A percentile compares a stretch with the other conserved stretches of the same genome.
Conservation (phyloP, 73 alveolate species). For the Paramecium sonneborni region DNA sequence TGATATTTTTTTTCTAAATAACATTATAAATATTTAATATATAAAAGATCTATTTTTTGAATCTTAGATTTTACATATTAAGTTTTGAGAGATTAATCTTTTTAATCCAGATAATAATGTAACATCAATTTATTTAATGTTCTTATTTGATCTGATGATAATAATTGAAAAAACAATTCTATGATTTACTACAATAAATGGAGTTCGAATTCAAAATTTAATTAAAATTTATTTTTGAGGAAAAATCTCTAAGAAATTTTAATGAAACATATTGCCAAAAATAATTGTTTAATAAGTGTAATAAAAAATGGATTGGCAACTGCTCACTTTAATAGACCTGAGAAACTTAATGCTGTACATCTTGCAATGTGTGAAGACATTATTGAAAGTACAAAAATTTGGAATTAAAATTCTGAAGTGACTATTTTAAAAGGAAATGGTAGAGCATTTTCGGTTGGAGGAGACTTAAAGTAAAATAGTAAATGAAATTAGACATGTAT, state of each 20-base stretch:
- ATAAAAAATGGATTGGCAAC: background rate
- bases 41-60: too few species aligned
- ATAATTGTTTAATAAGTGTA: background rate
- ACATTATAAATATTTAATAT: too few species aligned
- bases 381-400: background rate
- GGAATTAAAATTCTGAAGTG: background rate
- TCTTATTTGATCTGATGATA: too few species aligned
- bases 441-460: background rate
- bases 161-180: too few species aligned
- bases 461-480: background rate
- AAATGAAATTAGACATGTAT: background rate
- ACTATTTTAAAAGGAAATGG: constrained; percentile 3
- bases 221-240: too few species aligned
- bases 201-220: too few species aligned
- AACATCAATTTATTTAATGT: too few species aligned
- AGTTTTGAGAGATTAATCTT: too few species aligned
- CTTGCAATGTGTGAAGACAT: constrained; percentile 3
- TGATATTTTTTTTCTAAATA: too few species aligned
- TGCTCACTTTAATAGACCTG: constrained; percentile 5
- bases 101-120: too few species aligned
- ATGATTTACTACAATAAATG: too few species aligned
- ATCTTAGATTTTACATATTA: too few species aligned
- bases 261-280: background rate
- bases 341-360: background rate
- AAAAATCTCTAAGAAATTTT: background rate